Evolutionary conservation across 345 rosid species (phyloP).

Genomic region (Hibiscus mutabilis): DNA sequence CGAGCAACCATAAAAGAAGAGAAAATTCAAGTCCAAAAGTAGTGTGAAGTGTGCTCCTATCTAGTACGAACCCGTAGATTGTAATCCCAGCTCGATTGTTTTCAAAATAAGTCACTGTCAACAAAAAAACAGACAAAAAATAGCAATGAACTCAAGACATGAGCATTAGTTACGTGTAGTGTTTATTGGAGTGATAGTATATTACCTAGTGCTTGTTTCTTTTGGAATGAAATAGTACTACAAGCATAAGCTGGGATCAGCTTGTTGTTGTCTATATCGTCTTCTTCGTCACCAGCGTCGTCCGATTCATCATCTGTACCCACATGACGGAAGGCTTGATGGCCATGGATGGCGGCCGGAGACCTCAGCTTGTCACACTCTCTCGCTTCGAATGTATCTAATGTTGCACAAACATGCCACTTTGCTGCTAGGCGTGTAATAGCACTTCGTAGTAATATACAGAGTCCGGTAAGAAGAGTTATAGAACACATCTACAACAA

Average conservation of each 20-base stretch:
- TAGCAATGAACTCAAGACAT: too few species aligned
- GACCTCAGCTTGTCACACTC: constrained; percentile 68
- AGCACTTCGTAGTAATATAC: constrained; percentile 66
- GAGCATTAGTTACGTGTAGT: too few species aligned
- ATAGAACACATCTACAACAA: constrained; percentile 64
- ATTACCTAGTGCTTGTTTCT: constrained; percentile 68
- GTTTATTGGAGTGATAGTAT: too few species aligned
- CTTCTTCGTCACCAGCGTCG: constrained; percentile 73
- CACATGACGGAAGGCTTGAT: constrained; percentile 15
- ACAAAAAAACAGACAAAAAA: too few species aligned
- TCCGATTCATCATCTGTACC: constrained; percentile 23
- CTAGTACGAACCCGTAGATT: constrained; percentile 71
- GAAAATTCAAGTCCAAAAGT: constrained; percentile 79
- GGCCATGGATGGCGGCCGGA: constrained; percentile 10
- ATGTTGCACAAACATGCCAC: constrained; percentile 88
- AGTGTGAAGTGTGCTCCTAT: constrained; percentile 74
- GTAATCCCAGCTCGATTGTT: constrained; percentile 90
- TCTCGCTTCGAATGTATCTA: constrained; percentile 50
- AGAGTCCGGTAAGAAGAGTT: constrained; percentile 56
- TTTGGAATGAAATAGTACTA: constrained; percentile 79
- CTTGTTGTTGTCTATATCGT: constrained; percentile 66
- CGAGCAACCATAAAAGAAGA: constrained; percentile 83
- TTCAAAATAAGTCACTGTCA: constrained; percentile 63
- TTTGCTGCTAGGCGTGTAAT: constrained; percentile 86
- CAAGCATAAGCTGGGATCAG: constrained; percentile 64